Evolutionary conservation across 1,284 basidiomycete species (phyloP), one percentile per base, ranked within the genome.

Genomic region (Schizopora paradoxa): DNA sequence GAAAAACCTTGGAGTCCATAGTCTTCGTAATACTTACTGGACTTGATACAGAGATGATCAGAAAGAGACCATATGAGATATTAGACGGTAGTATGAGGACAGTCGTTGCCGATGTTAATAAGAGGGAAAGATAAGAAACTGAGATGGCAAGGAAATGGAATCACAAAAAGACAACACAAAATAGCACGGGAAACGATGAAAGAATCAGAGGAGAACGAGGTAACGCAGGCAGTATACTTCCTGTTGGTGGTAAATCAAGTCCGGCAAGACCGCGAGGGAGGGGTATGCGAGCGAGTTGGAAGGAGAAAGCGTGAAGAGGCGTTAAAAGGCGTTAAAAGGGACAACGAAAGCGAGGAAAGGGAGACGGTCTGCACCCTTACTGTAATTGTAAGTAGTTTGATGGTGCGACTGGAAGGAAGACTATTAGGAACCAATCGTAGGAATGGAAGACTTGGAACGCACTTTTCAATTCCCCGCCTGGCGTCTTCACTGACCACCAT

Each of bases 401-500:
- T 50, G 85, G 85, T 42, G 84, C 85, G 61, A 88, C 85, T 86
- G 62, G 4, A 46, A 34, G n/a, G n/a, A 52, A 46, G 18, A 6
- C 26, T 32, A 43, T 40, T 50, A 43, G 38, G 60, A 46, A 63
- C 50, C 31, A 21, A 49, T 48, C 31, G 42, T 49, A 6, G 44
- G 10, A 3, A 45, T 8, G 35, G 2, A 36, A 27, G 19, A 35
- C 22, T 11, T 27, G 45, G n/a, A 33, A 76, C 82, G 66, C 61
- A 88, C 85, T 91, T 70, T 95, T 86, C 54, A 82, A 70, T 49
- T 79, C 69, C 41, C 93, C 95, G 59, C 91, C 85, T 11, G 76
- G 62, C 64, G 90, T 97, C 59, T 74, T 83, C 36, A 92, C 92
- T 64, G 95, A 91, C 91, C 91, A 98, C 91, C 91, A 94, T 65